Base-by-base conservation (phyloP, 2,329 filamentous ascomycete genomes). In the Talaromyces albobiverticillius region DNA sequence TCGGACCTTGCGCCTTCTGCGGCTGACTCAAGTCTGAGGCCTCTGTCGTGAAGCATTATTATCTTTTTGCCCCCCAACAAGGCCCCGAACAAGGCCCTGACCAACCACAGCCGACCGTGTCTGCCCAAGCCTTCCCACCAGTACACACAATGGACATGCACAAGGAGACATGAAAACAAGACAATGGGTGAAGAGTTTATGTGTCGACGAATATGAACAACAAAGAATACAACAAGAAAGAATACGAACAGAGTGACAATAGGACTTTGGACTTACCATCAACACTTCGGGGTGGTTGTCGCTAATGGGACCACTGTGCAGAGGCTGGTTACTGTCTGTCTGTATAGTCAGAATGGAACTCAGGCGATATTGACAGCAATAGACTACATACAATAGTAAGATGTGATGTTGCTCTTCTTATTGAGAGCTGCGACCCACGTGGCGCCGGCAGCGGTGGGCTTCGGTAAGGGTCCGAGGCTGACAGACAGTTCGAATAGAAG, bases 401-500 rank as follows among this genome's bases (percentile, higher is more conserved):
- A 40, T 40, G 9, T 22, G 16, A 40, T 40, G 2, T 20, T n/a
- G 11, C 4, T 22, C 3, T 11, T n/a, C 18, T 40, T 20, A 22
- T 11, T 13, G 18, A 40, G 36, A 16, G 18, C 23, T 14, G 9
- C 13, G 14, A 9, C 23, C 41, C 50, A 52, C 50, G 50, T 52
- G 50, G 50, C 40, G 42, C 47, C 36, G 41, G 47, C 36, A 41
- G 47, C 13, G 18, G 41, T 6, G 22, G 22, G 20, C 22, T 45
- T 46, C 49, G 49, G 41, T 20, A 51, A 38, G 41, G 31, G 40
- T 36, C 49, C 40, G 41, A 51, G 41, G 11, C 20, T 10, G 18
- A 13, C 3, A 16, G 4, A 13, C 4, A 4, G 36, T n/a, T 5
- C 6, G 36, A 6, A 40, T 40, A 13, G 4, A 40, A 5, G 36